Evolutionary conservation across 2,329 filamentous ascomycete species (phyloP), one percentile per base, ranked within the genome.

Genomic region (Penicillium decumbens): DNA sequence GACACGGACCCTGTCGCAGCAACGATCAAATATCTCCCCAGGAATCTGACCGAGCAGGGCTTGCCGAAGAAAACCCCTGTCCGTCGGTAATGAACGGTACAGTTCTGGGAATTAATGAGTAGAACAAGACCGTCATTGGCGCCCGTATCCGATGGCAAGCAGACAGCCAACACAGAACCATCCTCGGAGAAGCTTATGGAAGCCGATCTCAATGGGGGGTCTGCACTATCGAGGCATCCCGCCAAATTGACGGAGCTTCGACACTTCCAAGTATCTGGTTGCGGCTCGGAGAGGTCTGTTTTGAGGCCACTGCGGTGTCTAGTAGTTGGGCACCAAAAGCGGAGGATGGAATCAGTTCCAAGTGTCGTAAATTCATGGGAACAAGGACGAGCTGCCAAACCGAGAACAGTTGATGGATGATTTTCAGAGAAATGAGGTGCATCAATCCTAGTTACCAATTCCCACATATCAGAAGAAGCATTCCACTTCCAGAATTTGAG

Each of bases 401-500:
- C 86, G 28, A 95, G 79, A 1, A 97, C 79, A 4, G 77, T 73
- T 39, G 77, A 77, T 29, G 79, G 72, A 24, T 70, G 69, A 6
- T 71, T 66, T 9, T 81, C 77, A 51, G 74, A 69, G 47, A 80
- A 79, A 69, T 98, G 92, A 13, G 93, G 91, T 7, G 83, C 80
- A 65, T 95, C 90, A 46, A 97, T 82, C 51, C 92, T 83, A 2
- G 90, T 87, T 44, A 89, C 83, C 9, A 98, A 76, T 53, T 88
- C 83, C 77, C 93, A 89, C 12, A 59, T 74, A 63, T 63, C 80
- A 65, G 64, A 76, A 64, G 62, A 76, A 63, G 61, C 75, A 64
- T 71, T 81, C 82, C 71, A 87, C 70, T 67, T 84, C 93, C 93
- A 98, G 67, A 98, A 93, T 66, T 95, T 96, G 43, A 98, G 76